Evolutionary conservation across 805 yeast genomes (phyloP).

Genomic region (Metschnikowia peoriensis): DNA sequence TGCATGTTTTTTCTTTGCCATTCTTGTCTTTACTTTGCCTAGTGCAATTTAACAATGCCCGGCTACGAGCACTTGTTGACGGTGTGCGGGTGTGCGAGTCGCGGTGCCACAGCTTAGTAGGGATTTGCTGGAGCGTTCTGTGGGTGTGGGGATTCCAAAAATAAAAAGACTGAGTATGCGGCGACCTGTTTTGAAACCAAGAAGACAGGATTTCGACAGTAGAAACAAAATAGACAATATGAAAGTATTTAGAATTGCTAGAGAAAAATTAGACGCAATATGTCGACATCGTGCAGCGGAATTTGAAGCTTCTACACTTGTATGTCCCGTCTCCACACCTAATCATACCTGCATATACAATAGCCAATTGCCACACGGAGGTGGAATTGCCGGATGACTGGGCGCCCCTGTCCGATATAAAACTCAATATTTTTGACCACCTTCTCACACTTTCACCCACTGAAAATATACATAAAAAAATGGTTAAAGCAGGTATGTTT

Average conservation of each 20-base stretch:
- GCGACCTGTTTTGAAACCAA: no score
- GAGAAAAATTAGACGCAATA: background rate
- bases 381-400: background rate
- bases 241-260: no score
- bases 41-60: background rate
- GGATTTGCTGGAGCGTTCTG: no score
- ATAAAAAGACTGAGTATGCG: no score
- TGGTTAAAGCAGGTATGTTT: conserved; percentile 66
- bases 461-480: conserved; percentile 23
- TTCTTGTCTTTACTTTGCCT: background rate
- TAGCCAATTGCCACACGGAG: background rate
- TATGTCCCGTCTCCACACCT: background rate
- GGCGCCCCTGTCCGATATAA: conserved; percentile 2
- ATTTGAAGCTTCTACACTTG: background rate
- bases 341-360: background rate
- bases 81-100: conserved; percentile 3
- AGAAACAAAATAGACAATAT: background rate
- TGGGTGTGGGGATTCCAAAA: no score
- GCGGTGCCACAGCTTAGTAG: background rate
- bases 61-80: background rate
- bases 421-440: background rate
- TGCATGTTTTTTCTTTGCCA: conserved; percentile 20
- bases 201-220: background rate
- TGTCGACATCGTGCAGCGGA: background rate
- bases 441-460: background rate